These are phyloP conservation scores for Lactifluus pinguis DNA, from an alignment of 768 basidiomycete genomes.

Conservation along the genomic window DNA sequence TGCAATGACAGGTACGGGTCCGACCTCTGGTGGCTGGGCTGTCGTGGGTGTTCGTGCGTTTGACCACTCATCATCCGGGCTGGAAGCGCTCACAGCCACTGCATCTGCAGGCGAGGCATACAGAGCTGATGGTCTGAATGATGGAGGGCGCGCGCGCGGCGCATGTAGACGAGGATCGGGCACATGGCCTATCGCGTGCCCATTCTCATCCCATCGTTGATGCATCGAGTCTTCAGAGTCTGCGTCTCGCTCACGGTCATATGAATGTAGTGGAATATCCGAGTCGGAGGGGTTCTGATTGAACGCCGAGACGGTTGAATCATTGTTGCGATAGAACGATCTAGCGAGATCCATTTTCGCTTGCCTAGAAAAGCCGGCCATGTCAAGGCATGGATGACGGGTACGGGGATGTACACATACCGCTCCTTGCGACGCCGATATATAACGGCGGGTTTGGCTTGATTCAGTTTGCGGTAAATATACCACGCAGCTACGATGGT, in stretches of 20 bases:
- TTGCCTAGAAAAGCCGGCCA: constrained; percentile 34
- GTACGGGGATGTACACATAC: constrained; percentile 27
- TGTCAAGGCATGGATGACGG: background rate
- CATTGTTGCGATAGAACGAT: constrained; percentile 18
- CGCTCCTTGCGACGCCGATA: constrained; percentile 63
- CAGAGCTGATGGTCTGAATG: background rate
- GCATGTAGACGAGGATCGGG: constrained; percentile 39
- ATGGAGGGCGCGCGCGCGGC: constrained; percentile 35
- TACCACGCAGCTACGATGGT: constrained; percentile 80
- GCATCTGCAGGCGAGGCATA: constrained; percentile 1
- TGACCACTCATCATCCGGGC: constrained; percentile 4
- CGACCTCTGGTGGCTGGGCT: background rate
- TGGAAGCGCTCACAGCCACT: background rate
- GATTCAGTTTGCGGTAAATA: constrained; percentile 63
- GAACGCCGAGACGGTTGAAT: constrained; percentile 17
- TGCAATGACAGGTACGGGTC: background rate
- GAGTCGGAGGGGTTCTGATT: constrained; percentile 30
- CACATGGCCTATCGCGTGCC: constrained; percentile 41
- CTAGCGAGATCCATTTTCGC: constrained; percentile 32
- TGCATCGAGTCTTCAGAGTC: constrained; percentile 21
- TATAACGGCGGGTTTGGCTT: constrained; percentile 57
- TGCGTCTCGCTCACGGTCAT: constrained; percentile 20
- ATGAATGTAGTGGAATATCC: constrained; percentile 35
- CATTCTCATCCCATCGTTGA: constrained; percentile 46
- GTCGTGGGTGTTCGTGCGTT: constrained; percentile 3